Base-by-base conservation (phyloP, 148 eudicot species). In the Silene uniflora region DNA sequence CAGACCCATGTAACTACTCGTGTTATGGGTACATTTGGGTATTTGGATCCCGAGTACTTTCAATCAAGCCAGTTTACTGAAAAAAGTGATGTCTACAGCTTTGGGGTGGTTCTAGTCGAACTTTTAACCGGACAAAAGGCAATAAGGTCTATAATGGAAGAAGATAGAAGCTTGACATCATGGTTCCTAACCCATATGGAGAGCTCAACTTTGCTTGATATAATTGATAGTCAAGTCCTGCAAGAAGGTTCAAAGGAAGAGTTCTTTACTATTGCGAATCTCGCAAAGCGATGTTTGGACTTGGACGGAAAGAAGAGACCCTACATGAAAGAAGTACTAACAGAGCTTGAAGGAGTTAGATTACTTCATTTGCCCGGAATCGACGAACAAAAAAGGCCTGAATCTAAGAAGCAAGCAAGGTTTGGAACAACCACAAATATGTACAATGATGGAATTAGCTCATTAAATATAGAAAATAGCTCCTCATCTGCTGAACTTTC, bases 11-110 rank as follows among this genome's bases (percentile, higher is more conserved):
- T 82, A n/a, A 84, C 87, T 13, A 84, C 87, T 4, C 73, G 42
- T 0, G 84, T 85, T 11, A 63, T 64, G 24, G 88, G 88, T 14
- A 82, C 88, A 23, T 85, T 82, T 23, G 87, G 85, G 1, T 85
- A 85, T 62, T 63, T 85, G 29, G 87, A 85, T 60, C 87, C 87
- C 0, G 85, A 79, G 77, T 85, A 85, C 62, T 82, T 85, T 11
- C 83, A 66, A 9, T 74, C 83, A 24, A 77, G 78, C 69, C 85
- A 85, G 22, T 77, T 82, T 9, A 85, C 83, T 19, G 79, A 82
- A 16, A 84, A 84, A 74, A 82, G 87, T 18, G 87, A 84, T 42
- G 83, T 79, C 21, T 84, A 84, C 73, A 79, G 87, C 24, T 82
- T 84, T 64, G 85, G 85, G 25, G 87, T 82, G 0, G 87, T 84